These are phyloP conservation scores for Calvatia gigantea DNA, from an alignment of 768 basidiomycete genomes.

Conservation along the genomic window DNA sequence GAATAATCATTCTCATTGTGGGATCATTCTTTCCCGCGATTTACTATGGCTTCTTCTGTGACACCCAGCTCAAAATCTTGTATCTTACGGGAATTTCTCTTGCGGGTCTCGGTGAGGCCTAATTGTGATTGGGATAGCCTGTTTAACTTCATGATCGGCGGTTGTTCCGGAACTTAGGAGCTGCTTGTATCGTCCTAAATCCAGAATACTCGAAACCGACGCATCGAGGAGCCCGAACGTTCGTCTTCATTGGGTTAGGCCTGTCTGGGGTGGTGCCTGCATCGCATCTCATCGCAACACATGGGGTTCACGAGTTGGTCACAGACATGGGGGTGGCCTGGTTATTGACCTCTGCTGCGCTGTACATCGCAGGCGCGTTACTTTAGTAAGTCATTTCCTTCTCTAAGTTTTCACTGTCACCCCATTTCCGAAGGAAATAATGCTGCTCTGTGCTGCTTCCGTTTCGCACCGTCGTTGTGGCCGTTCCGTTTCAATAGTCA, in stretches of 20 bases:
- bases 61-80: slow-evolving; percentile 45
- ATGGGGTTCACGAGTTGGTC: slow-evolving; percentile 54
- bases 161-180: slow-evolving; percentile 36
- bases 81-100: slow-evolving; percentile 52
- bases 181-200: slow-evolving; percentile 73
- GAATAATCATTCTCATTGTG: slow-evolving; percentile 74
- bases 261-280: slow-evolving; percentile 67
- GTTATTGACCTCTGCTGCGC: slow-evolving; percentile 62
- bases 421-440: slow-evolving; percentile 6
- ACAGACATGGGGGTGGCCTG: slow-evolving; percentile 68
- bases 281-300: slow-evolving; percentile 54
- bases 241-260: slow-evolving; percentile 78
- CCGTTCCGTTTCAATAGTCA: slow-evolving; percentile 14
- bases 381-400: slow-evolving; percentile 65
- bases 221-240: slow-evolving; percentile 73
- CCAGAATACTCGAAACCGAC: slow-evolving; percentile 75
- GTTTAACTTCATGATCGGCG: slow-evolving; percentile 16
- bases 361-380: slow-evolving; percentile 79
- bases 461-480: slow-evolving; percentile 11
- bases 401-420: neutral
- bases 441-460: neutral
- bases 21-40: slow-evolving; percentile 78
- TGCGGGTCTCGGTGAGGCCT: slow-evolving; percentile 56
- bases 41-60: slow-evolving; percentile 77
- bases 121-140: slow-evolving; percentile 20